phyloP scores from a whole-genome alignment of 2,329 filamentous ascomycete genomes.

The Penicillium sp. region DNA sequence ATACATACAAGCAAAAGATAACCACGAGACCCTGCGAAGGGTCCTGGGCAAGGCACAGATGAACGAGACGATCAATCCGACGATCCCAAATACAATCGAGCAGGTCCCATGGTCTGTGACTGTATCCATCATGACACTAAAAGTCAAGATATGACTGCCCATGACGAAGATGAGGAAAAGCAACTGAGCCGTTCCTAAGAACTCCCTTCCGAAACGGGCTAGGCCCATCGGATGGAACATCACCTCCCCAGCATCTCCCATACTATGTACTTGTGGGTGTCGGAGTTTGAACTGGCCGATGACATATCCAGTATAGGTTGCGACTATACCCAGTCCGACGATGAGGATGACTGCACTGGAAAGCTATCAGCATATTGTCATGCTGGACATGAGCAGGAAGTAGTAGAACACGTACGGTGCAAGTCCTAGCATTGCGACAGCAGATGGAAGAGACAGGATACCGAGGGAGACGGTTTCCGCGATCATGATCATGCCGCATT shows the following conservation, averaged over 20 bases:
- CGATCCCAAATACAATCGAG: conserved; percentile 52
- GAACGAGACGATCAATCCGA: conserved; percentile 50
- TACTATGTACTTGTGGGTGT: conserved; percentile 52
- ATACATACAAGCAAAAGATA: conserved; percentile 47
- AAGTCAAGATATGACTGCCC: conserved; percentile 59
- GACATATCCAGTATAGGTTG: conserved; percentile 51
- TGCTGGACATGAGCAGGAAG: rapidly evolving
- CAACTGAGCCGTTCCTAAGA: conserved; percentile 53
- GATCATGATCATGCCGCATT: conserved; percentile 16
- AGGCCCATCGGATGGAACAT: conserved; percentile 50
- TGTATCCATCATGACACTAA: conserved; percentile 57
- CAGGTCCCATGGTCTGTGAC: conserved; percentile 53
- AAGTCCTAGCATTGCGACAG: conserved; percentile 44
- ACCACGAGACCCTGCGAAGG: conserved; percentile 50
- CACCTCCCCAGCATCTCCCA: conserved; percentile 58
- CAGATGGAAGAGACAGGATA: conserved; percentile 47
- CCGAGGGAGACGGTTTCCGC: conserved; percentile 41
- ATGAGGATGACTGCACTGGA: conserved; percentile 45
- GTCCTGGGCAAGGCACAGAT: conserved; percentile 52
- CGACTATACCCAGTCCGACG: conserved; percentile 43
- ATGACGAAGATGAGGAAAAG: conserved; percentile 59
- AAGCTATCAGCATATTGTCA: not conserved
- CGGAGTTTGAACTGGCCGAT: conserved; percentile 50
- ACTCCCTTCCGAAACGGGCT: conserved; percentile 50
- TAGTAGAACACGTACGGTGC: conserved; percentile 33